A percentile compares a stretch with the other conserved stretches of the same genome.
phyloP scores from a whole-genome alignment of 441 rosid genomes.

The Populus hybrid region DNA sequence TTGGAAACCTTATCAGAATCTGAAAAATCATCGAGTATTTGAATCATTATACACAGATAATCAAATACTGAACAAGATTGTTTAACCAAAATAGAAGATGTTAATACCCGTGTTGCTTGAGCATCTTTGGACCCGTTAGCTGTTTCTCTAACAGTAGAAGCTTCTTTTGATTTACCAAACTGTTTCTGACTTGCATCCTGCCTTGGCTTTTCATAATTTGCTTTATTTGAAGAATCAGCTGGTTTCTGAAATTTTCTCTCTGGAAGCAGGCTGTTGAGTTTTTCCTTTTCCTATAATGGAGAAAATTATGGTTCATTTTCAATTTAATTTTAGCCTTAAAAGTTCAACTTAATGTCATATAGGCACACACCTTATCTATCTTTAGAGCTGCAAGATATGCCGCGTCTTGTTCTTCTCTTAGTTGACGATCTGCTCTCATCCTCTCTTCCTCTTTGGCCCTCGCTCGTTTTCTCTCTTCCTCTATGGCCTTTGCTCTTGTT shows the following conservation, averaged over 20 bases:
- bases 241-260: constrained; percentile 27
- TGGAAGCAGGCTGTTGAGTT: constrained; percentile 17
- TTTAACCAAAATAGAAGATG: not conserved
- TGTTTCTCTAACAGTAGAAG: constrained; percentile 18
- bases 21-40: constrained; percentile 17
- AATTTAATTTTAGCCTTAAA: not conserved
- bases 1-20: constrained; percentile 60
- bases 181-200: constrained; percentile 23
- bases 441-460: constrained; percentile 35
- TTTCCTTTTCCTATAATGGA: constrained; percentile 43
- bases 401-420: constrained; percentile 56
- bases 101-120: constrained; percentile 42
- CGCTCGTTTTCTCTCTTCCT: constrained; percentile 29
- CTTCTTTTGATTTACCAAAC: constrained; percentile 20
- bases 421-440: constrained; percentile 40
- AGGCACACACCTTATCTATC: constrained; percentile 43
- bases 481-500: constrained; percentile 24
- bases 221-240: constrained; percentile 16
- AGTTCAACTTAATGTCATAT: not conserved
- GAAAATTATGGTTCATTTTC: not conserved
- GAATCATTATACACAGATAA: not conserved
- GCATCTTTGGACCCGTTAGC: constrained; percentile 25
- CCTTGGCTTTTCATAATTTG: constrained; percentile 21
- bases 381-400: constrained; percentile 49
- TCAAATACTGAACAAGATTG: not conserved